Evolutionary conservation across 2,329 filamentous ascomycete genomes (phyloP), one percentile per base, ranked within the genome.

Genomic region (Clarireedia monteithiana): DNA sequence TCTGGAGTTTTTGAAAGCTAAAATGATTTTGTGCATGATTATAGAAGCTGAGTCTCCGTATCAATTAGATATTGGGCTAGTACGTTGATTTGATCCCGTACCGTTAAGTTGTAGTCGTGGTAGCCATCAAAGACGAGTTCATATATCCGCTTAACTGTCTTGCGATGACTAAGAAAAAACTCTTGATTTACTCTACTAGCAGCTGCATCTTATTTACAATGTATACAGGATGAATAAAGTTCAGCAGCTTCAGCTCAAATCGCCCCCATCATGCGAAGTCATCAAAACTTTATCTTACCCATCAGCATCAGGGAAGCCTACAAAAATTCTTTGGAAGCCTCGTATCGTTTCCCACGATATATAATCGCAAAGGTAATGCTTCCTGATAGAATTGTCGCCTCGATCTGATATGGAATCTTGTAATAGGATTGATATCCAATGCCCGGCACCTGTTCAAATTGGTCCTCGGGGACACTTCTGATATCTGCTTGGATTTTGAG

Each of bases 401-500:
- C 49, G 5, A 50, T 50, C 1, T 42, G 39, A 26, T 30, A 42
- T 15, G 38, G n/a, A 4, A 42, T 42, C 4, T 39, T 36, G 23
- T 50, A 42, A 26, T 27, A 50, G n/a, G 3, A n/a, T 14, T 50
- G 49, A 17, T 42, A 6, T 9, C 15, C n/a, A 30, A 42, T 17
- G 2, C 36, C 15, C 2, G 5, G 1, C 1, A 2, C 30, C 15
- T 10, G 17, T 14, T 34, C 24, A 5, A 42, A 42, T 10, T 17
- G 26, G 1, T 51, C 23, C 6, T 20, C 23, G 4, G 24, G 38
- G 12, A 51, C 38, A 17, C 24, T 15, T 2, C 49, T 40, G 4
- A 50, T 50, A 26, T 50, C 48, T 50, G 48, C 36, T 14, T 50
- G 23, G 7, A 50, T 50, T 42, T 42, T 40, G 15, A 50, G 36